A percentile compares a stretch with the other conserved stretches of the same genome.
Conservation (phyloP, 805 yeast genomes). For the Lachancea thermotolerans region DNA sequence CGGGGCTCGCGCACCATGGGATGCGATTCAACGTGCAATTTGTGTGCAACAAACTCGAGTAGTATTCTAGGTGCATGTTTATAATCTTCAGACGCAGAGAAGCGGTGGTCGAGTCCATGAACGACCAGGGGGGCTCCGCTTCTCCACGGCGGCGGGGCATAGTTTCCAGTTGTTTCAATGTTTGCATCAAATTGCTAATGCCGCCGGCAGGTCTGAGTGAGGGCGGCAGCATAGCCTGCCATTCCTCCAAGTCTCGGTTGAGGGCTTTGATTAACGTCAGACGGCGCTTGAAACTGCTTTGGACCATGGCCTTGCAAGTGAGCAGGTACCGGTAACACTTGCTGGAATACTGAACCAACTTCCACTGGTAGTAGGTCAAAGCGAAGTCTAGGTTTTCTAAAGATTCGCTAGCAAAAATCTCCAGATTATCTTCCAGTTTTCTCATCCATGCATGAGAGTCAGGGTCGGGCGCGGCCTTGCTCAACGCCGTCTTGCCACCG, state of each 20-base stretch:
- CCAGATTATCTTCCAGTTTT: neutral
- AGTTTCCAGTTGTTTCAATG: neutral
- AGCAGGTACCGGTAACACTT: constrained; percentile 4
- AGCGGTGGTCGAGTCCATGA: neutral
- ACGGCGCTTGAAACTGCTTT: neutral
- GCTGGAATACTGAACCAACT: constrained; percentile 3
- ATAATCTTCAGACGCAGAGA: neutral
- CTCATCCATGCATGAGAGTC: neutral
- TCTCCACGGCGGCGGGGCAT: neutral
- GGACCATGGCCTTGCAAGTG: constrained; percentile 1
- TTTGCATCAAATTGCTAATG: neutral
- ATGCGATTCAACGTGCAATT: constrained; percentile 1
- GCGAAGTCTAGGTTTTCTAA: neutral
- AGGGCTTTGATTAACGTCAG: neutral
- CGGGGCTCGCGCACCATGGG: constrained; percentile 2
- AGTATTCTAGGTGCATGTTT: constrained; percentile 4
- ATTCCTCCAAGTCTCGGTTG: constrained; percentile 3
- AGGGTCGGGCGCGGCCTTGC: neutral
- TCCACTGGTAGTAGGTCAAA: constrained; percentile 1
- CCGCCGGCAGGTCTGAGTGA: neutral
- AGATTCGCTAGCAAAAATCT: neutral
- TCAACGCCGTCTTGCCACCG: neutral
- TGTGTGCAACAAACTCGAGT: constrained; percentile 5
- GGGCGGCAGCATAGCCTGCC: constrained; percentile 1
- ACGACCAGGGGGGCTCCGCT: neutral